Conservation (phyloP, 257 asterid genomes). For the Petunia axillaris region DNA sequence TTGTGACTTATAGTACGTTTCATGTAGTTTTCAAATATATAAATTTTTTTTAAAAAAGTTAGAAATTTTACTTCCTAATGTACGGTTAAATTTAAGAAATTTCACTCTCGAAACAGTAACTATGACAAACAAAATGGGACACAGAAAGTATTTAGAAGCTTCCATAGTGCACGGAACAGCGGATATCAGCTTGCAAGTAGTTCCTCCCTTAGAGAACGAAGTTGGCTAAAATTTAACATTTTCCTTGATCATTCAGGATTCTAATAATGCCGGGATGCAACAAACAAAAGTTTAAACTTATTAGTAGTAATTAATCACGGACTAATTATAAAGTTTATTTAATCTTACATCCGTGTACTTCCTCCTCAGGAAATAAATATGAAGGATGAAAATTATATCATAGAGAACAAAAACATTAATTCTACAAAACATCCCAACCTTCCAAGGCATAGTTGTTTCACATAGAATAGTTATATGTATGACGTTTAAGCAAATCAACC, state of each 20-base stretch:
- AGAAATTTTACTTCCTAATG: too few relatives aligned
- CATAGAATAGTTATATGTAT: neutral
- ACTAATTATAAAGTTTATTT: neutral
- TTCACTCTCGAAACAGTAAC: too few relatives aligned
- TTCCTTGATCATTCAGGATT: neutral
- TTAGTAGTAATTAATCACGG: neutral
- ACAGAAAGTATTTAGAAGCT: neutral
- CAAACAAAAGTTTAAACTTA: neutral
- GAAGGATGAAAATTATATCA: neutral
- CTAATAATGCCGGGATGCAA: neutral
- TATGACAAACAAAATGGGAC: too few relatives aligned
- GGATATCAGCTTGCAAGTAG: neutral
- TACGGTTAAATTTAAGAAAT: too few relatives aligned
- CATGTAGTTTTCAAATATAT: too few relatives aligned
- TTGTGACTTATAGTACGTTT: too few relatives aligned
- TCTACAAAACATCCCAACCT: neutral
- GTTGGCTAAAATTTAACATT: neutral
- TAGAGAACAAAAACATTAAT: neutral
- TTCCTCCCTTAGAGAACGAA: too few relatives aligned
- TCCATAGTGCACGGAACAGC: neutral
- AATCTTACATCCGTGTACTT: neutral
- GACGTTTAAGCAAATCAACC: neutral
- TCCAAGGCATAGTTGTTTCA: neutral
- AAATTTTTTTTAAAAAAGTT: too few relatives aligned
- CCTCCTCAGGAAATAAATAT: neutral